These are phyloP conservation scores for Globisporangium polare DNA, from an alignment of 352 stramenopile genomes.

Conservation along the genomic window DNA sequence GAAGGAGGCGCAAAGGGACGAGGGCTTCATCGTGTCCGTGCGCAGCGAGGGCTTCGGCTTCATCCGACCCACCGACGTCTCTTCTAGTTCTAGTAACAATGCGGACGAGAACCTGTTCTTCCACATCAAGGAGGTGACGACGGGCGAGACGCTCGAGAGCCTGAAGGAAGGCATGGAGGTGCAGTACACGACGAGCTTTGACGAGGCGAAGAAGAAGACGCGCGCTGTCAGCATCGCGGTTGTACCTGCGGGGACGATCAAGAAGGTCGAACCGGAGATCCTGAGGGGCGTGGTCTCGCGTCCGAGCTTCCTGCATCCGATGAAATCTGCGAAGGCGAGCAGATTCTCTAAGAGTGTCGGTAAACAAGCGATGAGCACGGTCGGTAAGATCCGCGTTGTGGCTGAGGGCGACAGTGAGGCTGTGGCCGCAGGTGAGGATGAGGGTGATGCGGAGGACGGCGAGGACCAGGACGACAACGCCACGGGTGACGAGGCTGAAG, in stretches of 20 bases:
- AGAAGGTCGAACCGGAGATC: slow-evolving; percentile 30
- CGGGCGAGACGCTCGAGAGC: slow-evolving; percentile 41
- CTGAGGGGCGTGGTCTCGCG: slow-evolving; percentile 54
- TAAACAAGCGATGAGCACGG: slow-evolving; percentile 40
- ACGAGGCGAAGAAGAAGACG: slow-evolving; percentile 78
- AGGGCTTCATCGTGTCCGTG: slow-evolving; percentile 63
- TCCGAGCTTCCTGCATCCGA: slow-evolving; percentile 52
- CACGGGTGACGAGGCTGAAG: slow-evolving; percentile 13
- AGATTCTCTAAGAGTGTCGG: slow-evolving; percentile 33
- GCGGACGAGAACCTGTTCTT: slow-evolving; percentile 71
- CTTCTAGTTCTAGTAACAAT: background rate
- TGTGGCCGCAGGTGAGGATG: slow-evolving; percentile 9
- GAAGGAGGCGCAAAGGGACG: slow-evolving; percentile 19
- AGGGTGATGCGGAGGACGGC: slow-evolving; percentile 21
- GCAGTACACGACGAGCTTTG: slow-evolving; percentile 44
- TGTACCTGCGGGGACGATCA: slow-evolving; percentile 57
- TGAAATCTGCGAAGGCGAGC: slow-evolving; percentile 26
- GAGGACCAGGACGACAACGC: slow-evolving; percentile 21
- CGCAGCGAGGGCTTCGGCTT: slow-evolving; percentile 78
- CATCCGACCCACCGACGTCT: slow-evolving; percentile 49
- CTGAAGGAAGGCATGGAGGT: slow-evolving; percentile 76
- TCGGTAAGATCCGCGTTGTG: slow-evolving; percentile 49
- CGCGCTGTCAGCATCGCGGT: slow-evolving; percentile 44
- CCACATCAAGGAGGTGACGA: slow-evolving; percentile 70
- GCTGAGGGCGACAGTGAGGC: slow-evolving; percentile 2